Percentiles rank a stretch among this genome's conserved stretches.
Conservation (phyloP, 2,329 filamentous ascomycete species). For the Scorias spongiosa region DNA sequence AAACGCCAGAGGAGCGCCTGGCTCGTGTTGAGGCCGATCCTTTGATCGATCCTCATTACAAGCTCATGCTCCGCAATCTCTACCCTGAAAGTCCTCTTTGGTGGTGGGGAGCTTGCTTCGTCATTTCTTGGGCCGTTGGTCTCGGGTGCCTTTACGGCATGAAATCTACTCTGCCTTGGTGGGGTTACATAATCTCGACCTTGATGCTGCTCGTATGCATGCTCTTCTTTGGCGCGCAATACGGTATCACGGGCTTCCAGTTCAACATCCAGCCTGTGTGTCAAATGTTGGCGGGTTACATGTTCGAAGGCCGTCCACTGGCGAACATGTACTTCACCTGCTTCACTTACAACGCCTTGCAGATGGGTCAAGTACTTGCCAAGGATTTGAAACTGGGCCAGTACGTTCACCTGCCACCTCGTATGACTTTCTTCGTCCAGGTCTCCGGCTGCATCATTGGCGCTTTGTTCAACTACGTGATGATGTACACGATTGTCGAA, state of each 20-base stretch:
- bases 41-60: conserved; percentile 18
- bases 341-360: conserved; percentile 18
- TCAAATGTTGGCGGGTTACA: conserved; percentile 35
- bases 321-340: conserved; percentile 18
- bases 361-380: conserved; percentile 16
- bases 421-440: conserved; percentile 31
- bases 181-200: conserved; percentile 17
- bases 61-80: conserved; percentile 15
- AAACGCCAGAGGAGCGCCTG: conserved; percentile 10
- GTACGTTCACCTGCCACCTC: conserved; percentile 23
- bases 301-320: conserved; percentile 26
- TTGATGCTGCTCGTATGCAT: conserved; percentile 10
- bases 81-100: conserved; percentile 18
- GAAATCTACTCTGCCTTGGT: conserved; percentile 19
- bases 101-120: conserved; percentile 17
- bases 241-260: conserved; percentile 23
- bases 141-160: conserved; percentile 14
- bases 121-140: conserved; percentile 10
- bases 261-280: conserved; percentile 26
- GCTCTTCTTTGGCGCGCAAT: conserved; percentile 15
- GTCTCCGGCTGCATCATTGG: conserved; percentile 28
- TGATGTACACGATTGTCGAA: conserved; percentile 29
- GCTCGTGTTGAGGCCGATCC: conserved; percentile 11
- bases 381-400: conserved; percentile 24
- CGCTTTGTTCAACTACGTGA: conserved; percentile 30